These are phyloP conservation scores for Silene latifolia DNA, from an alignment of 148 eudicot genomes.

Conservation along the genomic window DNA sequence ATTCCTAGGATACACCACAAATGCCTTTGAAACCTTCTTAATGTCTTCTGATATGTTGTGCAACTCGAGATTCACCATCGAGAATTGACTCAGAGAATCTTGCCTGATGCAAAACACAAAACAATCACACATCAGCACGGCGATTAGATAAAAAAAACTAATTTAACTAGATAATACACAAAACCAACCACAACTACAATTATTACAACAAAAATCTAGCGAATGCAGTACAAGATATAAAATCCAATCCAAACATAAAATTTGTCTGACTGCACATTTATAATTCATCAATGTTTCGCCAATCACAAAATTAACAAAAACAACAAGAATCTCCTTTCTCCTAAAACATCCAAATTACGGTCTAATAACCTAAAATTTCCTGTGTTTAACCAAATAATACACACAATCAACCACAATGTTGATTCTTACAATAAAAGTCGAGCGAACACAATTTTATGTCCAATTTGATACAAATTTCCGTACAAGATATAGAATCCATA, in stretches of 20 bases:
- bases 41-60: slow-evolving; percentile 86
- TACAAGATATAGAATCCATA: neutral
- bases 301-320: neutral
- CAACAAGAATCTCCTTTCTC: neutral
- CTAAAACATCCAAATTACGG: neutral
- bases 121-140: neutral
- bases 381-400: neutral
- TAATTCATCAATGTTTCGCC: neutral
- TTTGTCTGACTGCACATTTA: neutral
- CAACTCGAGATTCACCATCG: slow-evolving; percentile 96
- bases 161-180: neutral
- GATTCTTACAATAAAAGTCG: neutral
- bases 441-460: neutral
- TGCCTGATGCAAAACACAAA: slow-evolving; percentile 47
- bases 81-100: slow-evolving; percentile 75
- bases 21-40: slow-evolving; percentile 93
- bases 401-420: neutral
- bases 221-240: neutral
- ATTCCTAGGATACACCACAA: slow-evolving; percentile 90
- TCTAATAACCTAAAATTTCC: neutral
- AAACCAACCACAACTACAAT: neutral
- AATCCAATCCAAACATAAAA: neutral
- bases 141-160: neutral
- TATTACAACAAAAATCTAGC: neutral
- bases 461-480: no score